Percentiles rank a stretch among this genome's conserved stretches.
These are phyloP conservation scores for Eucalyptus pauciflora DNA, from an alignment of 345 rosid species.

Conservation along the genomic window DNA sequence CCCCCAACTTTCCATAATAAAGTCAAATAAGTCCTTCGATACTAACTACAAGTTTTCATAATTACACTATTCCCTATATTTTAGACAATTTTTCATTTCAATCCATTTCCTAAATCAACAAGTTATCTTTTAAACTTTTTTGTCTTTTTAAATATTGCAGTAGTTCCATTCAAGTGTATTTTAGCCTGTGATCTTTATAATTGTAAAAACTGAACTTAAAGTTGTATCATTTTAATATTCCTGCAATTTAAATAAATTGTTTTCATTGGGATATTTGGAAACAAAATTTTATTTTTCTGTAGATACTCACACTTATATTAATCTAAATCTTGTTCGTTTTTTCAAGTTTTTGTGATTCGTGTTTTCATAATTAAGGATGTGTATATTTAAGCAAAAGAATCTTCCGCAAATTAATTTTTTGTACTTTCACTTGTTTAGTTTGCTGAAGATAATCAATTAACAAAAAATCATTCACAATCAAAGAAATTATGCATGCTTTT, in stretches of 20 bases:
- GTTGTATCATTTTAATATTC: background rate
- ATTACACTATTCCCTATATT: background rate
- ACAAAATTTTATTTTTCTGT: background rate
- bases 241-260: background rate
- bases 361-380: background rate
- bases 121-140: background rate
- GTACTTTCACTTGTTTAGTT: background rate
- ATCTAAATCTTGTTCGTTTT: background rate
- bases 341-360: background rate
- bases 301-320: background rate
- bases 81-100: background rate
- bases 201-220: background rate
- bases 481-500: background rate
- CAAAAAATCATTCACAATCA: background rate
- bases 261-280: background rate
- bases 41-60: background rate
- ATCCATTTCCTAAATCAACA: background rate
- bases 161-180: background rate
- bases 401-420: rapidly evolving
- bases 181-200: background rate
- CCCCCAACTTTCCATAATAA: background rate
- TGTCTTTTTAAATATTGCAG: background rate
- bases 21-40: background rate
- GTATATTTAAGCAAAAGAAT: background rate
- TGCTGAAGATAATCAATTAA: background rate